A percentile compares a stretch with the other conserved stretches of the same genome.
These are phyloP conservation scores for Trypanosoma theileri DNA, from an alignment of 208 protist genomes.

Conservation along the genomic window DNA sequence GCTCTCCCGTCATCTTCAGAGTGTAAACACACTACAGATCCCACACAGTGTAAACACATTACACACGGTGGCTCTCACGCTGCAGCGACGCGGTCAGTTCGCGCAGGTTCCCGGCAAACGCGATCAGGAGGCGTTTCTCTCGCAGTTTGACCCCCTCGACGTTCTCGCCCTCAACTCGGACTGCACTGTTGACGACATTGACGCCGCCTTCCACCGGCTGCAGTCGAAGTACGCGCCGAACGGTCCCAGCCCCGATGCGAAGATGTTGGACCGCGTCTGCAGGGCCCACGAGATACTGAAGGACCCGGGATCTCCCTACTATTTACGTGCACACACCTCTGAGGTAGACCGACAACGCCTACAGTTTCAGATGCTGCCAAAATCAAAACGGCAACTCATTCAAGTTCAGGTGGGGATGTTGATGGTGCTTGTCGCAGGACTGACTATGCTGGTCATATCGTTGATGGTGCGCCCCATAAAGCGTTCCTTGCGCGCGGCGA, in stretches of 20 bases:
- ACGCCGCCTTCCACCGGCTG: constrained; percentile 55
- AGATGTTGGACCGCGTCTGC: constrained; percentile 80
- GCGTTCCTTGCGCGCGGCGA: constrained; percentile 64
- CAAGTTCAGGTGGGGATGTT: constrained; percentile 63
- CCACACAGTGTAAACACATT: too few species aligned
- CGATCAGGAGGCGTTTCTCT: constrained; percentile 81
- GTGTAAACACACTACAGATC: too few species aligned
- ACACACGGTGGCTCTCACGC: neutral
- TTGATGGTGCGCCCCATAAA: constrained; percentile 70
- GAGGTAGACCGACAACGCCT: constrained; percentile 73
- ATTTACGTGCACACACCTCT: constrained; percentile 70
- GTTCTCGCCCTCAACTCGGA: constrained; percentile 64
- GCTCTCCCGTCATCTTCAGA: too few species aligned
- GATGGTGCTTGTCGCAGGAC: constrained; percentile 39
- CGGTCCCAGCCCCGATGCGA: constrained; percentile 53
- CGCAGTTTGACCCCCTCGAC: constrained; percentile 80
- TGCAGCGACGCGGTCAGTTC: constrained; percentile 71
- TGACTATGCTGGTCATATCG: constrained; percentile 53
- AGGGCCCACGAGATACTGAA: constrained; percentile 80
- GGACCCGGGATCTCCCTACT: constrained; percentile 81
- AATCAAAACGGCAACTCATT: constrained; percentile 59
- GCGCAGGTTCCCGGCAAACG: constrained; percentile 78
- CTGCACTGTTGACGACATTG: constrained; percentile 79
- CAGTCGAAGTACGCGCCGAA: constrained; percentile 71
- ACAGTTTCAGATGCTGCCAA: constrained; percentile 85